Conservation (phyloP, 495 filamentous ascomycete genomes). For the Penicillium roqueforti region DNA sequence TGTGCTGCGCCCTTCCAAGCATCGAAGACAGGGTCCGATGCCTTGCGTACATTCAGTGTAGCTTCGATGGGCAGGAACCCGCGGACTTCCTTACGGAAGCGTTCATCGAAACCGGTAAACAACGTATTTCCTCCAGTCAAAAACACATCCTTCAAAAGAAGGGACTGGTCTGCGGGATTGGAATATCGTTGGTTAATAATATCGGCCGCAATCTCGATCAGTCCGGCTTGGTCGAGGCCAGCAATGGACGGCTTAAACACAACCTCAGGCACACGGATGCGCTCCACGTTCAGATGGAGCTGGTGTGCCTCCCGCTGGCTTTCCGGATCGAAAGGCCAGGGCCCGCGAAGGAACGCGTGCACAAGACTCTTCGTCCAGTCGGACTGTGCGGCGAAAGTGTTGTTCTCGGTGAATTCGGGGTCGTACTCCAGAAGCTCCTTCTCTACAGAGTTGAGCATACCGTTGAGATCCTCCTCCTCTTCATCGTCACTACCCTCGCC, state of each 20-base stretch:
- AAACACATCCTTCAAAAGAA: slow-evolving; percentile 80
- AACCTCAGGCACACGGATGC: slow-evolving; percentile 93
- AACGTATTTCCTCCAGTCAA: slow-evolving; percentile 89
- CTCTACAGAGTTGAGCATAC: slow-evolving; percentile 68
- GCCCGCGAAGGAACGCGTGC: slow-evolving; percentile 84
- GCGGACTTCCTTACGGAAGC: slow-evolving; percentile 66
- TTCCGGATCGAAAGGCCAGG: slow-evolving; percentile 77
- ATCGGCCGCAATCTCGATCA: slow-evolving; percentile 82
- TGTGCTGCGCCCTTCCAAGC: slow-evolving; percentile 89
- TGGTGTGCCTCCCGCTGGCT: slow-evolving; percentile 79
- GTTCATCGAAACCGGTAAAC: slow-evolving; percentile 81
- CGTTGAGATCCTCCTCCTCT: slow-evolving; percentile 80
- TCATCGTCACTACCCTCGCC: slow-evolving; percentile 72
- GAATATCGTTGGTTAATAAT: slow-evolving; percentile 77
- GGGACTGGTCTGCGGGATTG: slow-evolving; percentile 50
- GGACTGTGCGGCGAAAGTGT: slow-evolving; percentile 83
- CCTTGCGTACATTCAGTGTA: slow-evolving; percentile 60
- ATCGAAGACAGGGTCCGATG: slow-evolving; percentile 71
- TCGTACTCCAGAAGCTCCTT: slow-evolving; percentile 81
- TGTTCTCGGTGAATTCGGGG: slow-evolving; percentile 79
- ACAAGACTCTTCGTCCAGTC: slow-evolving; percentile 91
- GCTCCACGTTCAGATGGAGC: slow-evolving; percentile 92
- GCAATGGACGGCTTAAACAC: slow-evolving; percentile 95
- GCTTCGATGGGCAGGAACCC: slow-evolving; percentile 67
- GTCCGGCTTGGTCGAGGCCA: slow-evolving; percentile 88